phyloP scores from a whole-genome alignment of 73 alveolate species.

The Tetrahymena elliotti region DNA sequence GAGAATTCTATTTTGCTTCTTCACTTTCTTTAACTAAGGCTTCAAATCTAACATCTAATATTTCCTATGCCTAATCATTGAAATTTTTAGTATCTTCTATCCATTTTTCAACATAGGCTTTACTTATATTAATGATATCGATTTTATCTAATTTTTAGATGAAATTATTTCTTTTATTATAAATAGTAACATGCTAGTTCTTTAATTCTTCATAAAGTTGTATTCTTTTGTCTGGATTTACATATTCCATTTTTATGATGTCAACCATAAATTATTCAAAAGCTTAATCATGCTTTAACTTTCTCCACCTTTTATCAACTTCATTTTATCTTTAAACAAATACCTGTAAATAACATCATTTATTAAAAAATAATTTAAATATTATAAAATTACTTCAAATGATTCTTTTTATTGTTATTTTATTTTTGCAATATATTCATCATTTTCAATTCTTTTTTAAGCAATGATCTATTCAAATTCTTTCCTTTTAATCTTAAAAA shows the following conservation, averaged over 20 bases:
- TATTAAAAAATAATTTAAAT: background rate
- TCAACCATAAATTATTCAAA: constrained; percentile 13
- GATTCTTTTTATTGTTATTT: constrained; percentile 13
- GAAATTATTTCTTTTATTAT: constrained; percentile 4
- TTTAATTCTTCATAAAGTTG: constrained; percentile 8
- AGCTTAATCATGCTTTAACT: constrained; percentile 17
- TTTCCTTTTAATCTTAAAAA: constrained; percentile 13
- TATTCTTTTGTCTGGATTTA: constrained; percentile 32
- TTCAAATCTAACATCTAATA: constrained; percentile 17
- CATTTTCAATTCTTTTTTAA: constrained; percentile 22
- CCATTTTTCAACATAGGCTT: constrained; percentile 31
- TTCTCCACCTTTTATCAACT: constrained; percentile 41
- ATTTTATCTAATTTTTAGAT: constrained; percentile 2
- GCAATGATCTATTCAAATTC: constrained; percentile 6
- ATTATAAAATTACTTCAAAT: constrained; percentile 3
- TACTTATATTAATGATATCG: constrained; percentile 10
- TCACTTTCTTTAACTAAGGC: constrained; percentile 13
- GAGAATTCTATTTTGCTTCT: constrained; percentile 2
- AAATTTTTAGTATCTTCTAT: constrained; percentile 32
- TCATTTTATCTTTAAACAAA: background rate
- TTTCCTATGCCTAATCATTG: constrained; percentile 26
- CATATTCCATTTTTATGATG: constrained; percentile 13
- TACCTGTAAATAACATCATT: background rate
- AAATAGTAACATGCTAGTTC: constrained; percentile 6
- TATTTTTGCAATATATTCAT: constrained; percentile 18